A percentile compares a stretch with the other conserved stretches of the same genome.
phyloP scores from a whole-genome alignment of 75 land plant genomes.

The Pinus albicaulis region DNA sequence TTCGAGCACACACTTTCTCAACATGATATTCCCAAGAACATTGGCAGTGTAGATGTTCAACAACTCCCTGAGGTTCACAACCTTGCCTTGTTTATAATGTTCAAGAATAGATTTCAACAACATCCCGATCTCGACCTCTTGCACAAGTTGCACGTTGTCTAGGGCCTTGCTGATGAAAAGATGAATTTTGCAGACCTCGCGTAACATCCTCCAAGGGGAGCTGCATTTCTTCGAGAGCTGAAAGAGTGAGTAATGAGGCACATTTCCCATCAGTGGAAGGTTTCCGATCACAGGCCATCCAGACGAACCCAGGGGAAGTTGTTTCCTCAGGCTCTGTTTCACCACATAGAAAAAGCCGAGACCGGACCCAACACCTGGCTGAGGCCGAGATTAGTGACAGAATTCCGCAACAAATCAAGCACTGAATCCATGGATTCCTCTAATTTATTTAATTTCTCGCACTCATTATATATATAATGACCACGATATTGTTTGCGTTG shows the following conservation, averaged over 20 bases:
- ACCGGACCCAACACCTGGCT: neutral
- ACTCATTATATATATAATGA: too few relatives aligned
- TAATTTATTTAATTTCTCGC: too few relatives aligned
- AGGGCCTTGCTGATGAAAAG: conserved; percentile 66
- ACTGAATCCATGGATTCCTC: too few relatives aligned
- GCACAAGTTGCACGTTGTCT: conserved; percentile 46
- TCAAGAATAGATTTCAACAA: conserved; percentile 11
- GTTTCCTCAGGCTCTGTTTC: too few relatives aligned
- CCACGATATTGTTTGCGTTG: too few relatives aligned
- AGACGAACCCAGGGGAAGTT: conserved; percentile 59
- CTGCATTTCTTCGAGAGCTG: conserved; percentile 46
- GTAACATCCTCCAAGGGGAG: conserved; percentile 54
- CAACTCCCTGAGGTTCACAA: too few relatives aligned
- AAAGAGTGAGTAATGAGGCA: conserved; percentile 61
- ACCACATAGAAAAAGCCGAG: neutral
- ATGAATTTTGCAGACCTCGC: conserved; percentile 50
- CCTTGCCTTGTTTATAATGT: neutral
- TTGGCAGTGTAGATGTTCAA: conserved; percentile 38
- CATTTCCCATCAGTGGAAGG: conserved; percentile 62
- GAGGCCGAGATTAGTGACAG: too few relatives aligned
- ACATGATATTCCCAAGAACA: neutral
- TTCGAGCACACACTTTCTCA: conserved; percentile 9
- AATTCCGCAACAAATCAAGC: too few relatives aligned
- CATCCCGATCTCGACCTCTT: conserved; percentile 27
- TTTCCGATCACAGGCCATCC: conserved; percentile 73